Conservation (phyloP, 768 basidiomycete genomes). For the Leccinum pellstonianum region DNA sequence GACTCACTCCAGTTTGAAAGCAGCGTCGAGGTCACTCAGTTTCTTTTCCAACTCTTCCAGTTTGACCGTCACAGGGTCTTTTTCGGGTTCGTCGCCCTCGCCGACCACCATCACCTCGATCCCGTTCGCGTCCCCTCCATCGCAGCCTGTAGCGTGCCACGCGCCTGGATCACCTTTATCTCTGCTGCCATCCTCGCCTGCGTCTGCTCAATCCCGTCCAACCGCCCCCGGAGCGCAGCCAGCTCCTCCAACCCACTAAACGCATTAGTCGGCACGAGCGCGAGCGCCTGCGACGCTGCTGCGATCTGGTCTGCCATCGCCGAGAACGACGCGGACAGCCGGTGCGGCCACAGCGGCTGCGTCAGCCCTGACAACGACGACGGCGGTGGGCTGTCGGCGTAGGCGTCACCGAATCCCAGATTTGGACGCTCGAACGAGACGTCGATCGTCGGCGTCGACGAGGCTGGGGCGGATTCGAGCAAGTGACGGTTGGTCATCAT, state of each 20-base stretch:
- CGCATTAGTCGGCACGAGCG: slow-evolving; percentile 26
- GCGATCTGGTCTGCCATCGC: slow-evolving; percentile 42
- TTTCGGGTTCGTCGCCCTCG: too few relatives aligned
- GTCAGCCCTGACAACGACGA: background rate
- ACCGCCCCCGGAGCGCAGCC: too few relatives aligned
- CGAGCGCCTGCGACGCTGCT: slow-evolving; percentile 40
- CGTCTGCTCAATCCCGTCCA: too few relatives aligned
- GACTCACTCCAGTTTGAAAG: too few relatives aligned
- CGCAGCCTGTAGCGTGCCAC: too few relatives aligned
- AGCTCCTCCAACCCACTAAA: slow-evolving; percentile 16
- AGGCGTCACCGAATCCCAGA: background rate
- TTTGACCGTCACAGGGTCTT: too few relatives aligned
- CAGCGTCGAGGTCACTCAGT: too few relatives aligned
- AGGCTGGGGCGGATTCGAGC: slow-evolving; percentile 1
- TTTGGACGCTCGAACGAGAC: slow-evolving; percentile 13
- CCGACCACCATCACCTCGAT: too few relatives aligned
- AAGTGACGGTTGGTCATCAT: background rate
- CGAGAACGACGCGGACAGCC: slow-evolving; percentile 38
- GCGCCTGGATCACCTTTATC: slow-evolving; percentile 27
- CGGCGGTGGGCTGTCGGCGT: background rate
- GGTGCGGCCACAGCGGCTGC: slow-evolving; percentile 31
- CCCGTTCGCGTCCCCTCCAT: too few relatives aligned
- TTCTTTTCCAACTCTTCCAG: too few relatives aligned
- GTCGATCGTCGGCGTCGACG: slow-evolving; percentile 22
- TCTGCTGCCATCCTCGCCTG: too few relatives aligned